Evolutionary conservation across 2,329 filamentous ascomycete genomes (phyloP), one percentile per base, ranked within the genome.

Genomic region (Ophiostoma perfectum): DNA sequence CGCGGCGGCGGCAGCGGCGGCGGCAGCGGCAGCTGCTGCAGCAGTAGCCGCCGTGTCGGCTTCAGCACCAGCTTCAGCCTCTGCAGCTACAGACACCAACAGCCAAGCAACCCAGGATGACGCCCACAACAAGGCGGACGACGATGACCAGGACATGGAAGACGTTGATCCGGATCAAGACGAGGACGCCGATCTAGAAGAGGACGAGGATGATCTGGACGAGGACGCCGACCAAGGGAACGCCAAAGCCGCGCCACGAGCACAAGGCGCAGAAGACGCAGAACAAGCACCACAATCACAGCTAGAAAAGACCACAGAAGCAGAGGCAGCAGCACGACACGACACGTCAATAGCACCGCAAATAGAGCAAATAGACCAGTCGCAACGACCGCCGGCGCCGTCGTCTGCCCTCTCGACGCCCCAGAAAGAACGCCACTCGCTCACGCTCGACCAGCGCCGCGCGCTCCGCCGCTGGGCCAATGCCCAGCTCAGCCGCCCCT

Each of bases 381-480:
- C 49, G 6, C 14, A 16, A 4, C 12, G 12, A 3, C 27, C 5
- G 27, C 36, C 58, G 4, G 36, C 39, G 36, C n/a, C 36, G 6
- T 12, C 39, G 36, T 41, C 60, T 27, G 27, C 27, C 9, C 36
- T n/a, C 38, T 42, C 39, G 3, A 74, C 75, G 27, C 69, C 74
- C 4, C 70, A 76, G 65, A 81, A 79, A 71, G 85, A 87, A 76
- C 84, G 85, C 9, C 83, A 87, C 72, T 87, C 85, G 1, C 77
- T 88, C 67, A 87, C 85, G 36, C 84, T 88, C 69, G 85, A 88
- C 74, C 85, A 88, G 75, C 84, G 85, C 45, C 84, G 85, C 71
- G 84, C 84, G 39, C 79, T 88, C 66, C 83, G 85, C 38, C 80
- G 83, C 71, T 88, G 85, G 85, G 85, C 85, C 38, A 84, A 84